Percentiles rank a stretch among this genome's conserved stretches.
Conservation (phyloP, 2,329 filamentous ascomycete species). For the Fusarium piperis region DNA sequence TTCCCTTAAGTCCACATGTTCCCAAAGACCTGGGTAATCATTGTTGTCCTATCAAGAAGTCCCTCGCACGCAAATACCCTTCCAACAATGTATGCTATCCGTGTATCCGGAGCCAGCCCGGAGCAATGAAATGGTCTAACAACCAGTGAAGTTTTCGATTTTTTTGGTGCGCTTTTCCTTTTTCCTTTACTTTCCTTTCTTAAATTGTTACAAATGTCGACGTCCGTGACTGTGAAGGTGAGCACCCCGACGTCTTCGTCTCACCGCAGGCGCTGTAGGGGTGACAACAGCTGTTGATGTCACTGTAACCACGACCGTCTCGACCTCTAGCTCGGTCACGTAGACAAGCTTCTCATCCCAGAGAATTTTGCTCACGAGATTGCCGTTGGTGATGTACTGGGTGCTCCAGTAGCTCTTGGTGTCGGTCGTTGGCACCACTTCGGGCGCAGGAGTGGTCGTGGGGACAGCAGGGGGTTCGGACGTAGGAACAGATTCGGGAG, state of each 20-base stretch:
- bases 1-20: constrained; percentile 47
- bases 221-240: constrained; percentile 52
- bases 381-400: constrained; percentile 61
- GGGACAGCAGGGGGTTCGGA: neutral
- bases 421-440: constrained; percentile 38
- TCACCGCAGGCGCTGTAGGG: constrained; percentile 28
- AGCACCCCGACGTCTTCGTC: constrained; percentile 42
- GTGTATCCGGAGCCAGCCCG: constrained; percentile 51
- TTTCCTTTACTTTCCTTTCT: constrained; percentile 12
- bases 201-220: constrained; percentile 37
- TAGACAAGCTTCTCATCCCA: constrained; percentile 66
- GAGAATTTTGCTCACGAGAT: constrained; percentile 64
- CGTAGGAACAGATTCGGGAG: constrained; percentile 1
- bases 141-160: constrained; percentile 30
- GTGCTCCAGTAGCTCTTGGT: constrained; percentile 58
- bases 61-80: constrained; percentile 48
- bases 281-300: constrained; percentile 42
- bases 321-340: constrained; percentile 57
- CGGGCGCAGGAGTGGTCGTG: constrained; percentile 42
- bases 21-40: constrained; percentile 45
- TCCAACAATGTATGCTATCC: constrained; percentile 47
- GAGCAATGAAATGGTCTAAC: constrained; percentile 34
- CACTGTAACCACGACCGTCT: constrained; percentile 53
- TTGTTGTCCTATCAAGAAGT: constrained; percentile 48
- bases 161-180: constrained; percentile 12